Percentiles rank a stretch among this genome's conserved stretches.
These are phyloP conservation scores for Aphanomyces invadans DNA, from an alignment of 352 stramenopile species.

Conservation along the genomic window DNA sequence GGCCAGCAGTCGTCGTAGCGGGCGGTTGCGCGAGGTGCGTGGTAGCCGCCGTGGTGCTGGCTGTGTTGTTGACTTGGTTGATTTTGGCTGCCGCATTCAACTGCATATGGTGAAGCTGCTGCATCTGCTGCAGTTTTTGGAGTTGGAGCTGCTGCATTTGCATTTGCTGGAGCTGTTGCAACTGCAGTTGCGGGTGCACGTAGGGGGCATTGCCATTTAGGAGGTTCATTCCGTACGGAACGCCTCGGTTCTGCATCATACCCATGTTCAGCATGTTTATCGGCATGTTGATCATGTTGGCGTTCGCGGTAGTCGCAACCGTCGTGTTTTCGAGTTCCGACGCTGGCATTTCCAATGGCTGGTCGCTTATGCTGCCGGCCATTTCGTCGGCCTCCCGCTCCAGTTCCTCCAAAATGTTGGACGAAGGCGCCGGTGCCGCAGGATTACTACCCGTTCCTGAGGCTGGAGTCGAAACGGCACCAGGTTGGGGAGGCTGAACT, in stretches of 20 bases:
- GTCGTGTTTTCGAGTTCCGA: conserved; percentile 51
- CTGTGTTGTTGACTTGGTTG: neutral
- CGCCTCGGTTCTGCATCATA: conserved; percentile 22
- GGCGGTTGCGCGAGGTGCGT: conserved; percentile 21
- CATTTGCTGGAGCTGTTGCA: conserved; percentile 66
- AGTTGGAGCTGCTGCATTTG: conserved; percentile 83
- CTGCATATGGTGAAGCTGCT: conserved; percentile 62
- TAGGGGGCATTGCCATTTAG: conserved; percentile 12
- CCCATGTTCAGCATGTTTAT: conserved; percentile 27
- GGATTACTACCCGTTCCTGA: conserved; percentile 32
- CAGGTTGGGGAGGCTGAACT: conserved; percentile 30
- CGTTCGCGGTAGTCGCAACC: conserved; percentile 31
- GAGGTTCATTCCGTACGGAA: conserved; percentile 24
- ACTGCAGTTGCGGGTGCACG: conserved; percentile 16
- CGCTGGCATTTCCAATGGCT: conserved; percentile 75
- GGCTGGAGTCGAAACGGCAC: conserved; percentile 11
- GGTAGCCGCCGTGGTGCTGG: conserved; percentile 21
- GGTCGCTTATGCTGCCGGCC: conserved; percentile 70
- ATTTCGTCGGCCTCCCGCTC: conserved; percentile 83
- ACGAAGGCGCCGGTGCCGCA: conserved; percentile 27
- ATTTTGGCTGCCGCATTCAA: conserved; percentile 19
- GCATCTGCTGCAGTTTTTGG: conserved; percentile 71
- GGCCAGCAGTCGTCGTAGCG: conserved; percentile 20
- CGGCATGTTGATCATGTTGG: conserved; percentile 27
- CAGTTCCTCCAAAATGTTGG: conserved; percentile 68